A percentile compares a stretch with the other conserved stretches of the same genome.
phyloP scores from a whole-genome alignment of 176 grass and related monocot species.

The Aegilops longissima region DNA sequence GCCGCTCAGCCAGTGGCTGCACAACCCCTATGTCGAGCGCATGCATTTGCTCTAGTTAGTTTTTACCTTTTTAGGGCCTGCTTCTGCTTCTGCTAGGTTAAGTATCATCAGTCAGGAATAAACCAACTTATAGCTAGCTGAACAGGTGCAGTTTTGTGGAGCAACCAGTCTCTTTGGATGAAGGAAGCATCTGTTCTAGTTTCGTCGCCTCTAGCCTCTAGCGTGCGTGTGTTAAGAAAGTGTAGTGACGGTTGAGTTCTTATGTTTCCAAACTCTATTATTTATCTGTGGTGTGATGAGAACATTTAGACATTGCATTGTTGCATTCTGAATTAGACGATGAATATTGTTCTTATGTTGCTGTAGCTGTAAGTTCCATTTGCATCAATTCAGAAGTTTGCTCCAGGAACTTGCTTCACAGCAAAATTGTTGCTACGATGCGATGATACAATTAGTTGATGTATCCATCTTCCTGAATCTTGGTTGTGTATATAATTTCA shows the following conservation, averaged over 20 bases:
- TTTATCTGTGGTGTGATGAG: background rate
- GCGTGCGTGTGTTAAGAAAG: background rate
- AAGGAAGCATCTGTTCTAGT: slow-evolving; percentile 35
- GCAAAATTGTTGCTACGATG: background rate
- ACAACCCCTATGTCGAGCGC: slow-evolving; percentile 90
- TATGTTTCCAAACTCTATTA: slow-evolving; percentile 26
- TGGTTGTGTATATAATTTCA: background rate
- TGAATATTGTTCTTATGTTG: background rate
- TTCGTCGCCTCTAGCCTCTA: slow-evolving; percentile 1
- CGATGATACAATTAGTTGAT: background rate
- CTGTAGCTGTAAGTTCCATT: background rate
- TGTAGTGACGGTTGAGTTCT: slow-evolving; percentile 3
- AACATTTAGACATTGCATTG: slow-evolving; percentile 21
- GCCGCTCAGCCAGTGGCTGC: slow-evolving; percentile 79
- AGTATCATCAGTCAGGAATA: background rate
- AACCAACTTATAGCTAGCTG: background rate
- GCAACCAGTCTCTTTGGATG: background rate
- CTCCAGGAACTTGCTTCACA: background rate
- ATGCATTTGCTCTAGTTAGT: slow-evolving; percentile 77
- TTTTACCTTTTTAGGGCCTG: too few relatives aligned
- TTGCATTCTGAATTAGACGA: background rate
- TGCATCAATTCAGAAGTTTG: background rate
- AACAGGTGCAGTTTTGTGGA: slow-evolving; percentile 67
- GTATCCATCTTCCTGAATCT: background rate
- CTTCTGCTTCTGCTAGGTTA: too few relatives aligned